phyloP scores from a whole-genome alignment of 108 stramenopile species.

The Discostella stelligeroides region DNA sequence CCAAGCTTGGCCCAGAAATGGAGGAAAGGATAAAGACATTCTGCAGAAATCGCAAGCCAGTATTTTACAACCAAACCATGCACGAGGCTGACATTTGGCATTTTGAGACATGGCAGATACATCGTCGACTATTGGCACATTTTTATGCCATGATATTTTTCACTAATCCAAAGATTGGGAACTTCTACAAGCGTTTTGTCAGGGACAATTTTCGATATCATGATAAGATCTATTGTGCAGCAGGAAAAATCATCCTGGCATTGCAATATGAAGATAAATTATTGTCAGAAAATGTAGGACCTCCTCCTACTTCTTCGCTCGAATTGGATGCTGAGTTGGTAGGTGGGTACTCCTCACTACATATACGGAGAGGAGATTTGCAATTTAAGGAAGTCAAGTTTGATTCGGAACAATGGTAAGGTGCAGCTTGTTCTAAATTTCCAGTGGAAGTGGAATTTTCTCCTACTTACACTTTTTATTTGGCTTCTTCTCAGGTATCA shows the following conservation, averaged over 20 bases:
- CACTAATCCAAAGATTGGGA: slow-evolving; percentile 45
- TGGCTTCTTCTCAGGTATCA: slow-evolving; percentile 19
- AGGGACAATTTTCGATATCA: slow-evolving; percentile 85
- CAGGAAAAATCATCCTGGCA: slow-evolving; percentile 85
- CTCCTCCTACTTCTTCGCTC: slow-evolving; percentile 11
- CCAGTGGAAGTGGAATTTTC: neutral
- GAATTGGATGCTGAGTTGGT: slow-evolving; percentile 39
- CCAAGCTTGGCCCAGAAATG: slow-evolving; percentile 39
- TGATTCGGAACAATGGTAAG: slow-evolving; percentile 37
- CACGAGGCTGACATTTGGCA: slow-evolving; percentile 56
- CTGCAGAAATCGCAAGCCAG: slow-evolving; percentile 45
- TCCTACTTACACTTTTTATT: neutral
- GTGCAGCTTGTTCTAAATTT: neutral
- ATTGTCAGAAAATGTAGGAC: slow-evolving; percentile 9
- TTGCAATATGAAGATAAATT: slow-evolving; percentile 64
- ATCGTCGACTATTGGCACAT: slow-evolving; percentile 65
- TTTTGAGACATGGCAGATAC: slow-evolving; percentile 44
- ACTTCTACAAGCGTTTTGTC: slow-evolving; percentile 71
- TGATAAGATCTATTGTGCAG: slow-evolving; percentile 86
- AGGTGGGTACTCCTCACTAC: slow-evolving; percentile 57
- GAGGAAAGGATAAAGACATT: slow-evolving; percentile 54
- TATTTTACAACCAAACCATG: slow-evolving; percentile 55
- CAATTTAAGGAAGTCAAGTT: slow-evolving; percentile 51
- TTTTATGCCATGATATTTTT: slow-evolving; percentile 62
- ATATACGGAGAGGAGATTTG: slow-evolving; percentile 58